A percentile compares a stretch with the other conserved stretches of the same genome.
Conservation (phyloP, 2,329 filamentous ascomycete genomes). For the Botrytis deweyae region DNA sequence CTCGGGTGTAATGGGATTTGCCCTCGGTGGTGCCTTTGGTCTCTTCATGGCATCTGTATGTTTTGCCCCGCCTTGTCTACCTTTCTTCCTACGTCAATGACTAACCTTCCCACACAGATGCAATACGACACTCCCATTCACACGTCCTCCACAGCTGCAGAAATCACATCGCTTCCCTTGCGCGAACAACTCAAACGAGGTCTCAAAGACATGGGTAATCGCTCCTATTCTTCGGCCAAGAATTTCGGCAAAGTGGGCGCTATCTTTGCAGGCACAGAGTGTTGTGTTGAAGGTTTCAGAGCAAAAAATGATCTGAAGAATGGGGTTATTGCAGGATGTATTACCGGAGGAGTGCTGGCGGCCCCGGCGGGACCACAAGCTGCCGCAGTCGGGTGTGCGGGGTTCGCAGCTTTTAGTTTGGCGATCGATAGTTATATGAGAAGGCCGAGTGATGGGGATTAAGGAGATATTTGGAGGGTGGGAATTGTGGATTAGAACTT, state of each 20-base stretch:
- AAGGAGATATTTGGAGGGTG: background rate
- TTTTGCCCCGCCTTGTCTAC: constrained; percentile 28
- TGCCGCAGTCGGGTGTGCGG: constrained; percentile 80
- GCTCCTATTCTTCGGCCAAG: constrained; percentile 80
- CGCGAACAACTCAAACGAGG: constrained; percentile 80
- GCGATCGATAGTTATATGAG: constrained; percentile 93
- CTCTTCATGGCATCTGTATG: constrained; percentile 96
- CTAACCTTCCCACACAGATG: constrained; percentile 62
- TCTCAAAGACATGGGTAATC: constrained; percentile 91
- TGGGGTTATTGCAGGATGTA: constrained; percentile 81
- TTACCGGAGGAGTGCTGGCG: constrained; percentile 87
- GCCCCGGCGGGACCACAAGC: constrained; percentile 87
- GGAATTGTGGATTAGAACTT: background rate
- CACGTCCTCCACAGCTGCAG: constrained; percentile 42
- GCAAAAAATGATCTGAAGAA: constrained; percentile 94
- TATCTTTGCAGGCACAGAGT: constrained; percentile 90
- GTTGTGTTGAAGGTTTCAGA: constrained; percentile 86
- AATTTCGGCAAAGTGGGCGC: constrained; percentile 95
- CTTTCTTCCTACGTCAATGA: constrained; percentile 1
- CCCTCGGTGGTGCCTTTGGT: constrained; percentile 88
- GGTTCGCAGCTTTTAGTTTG: constrained; percentile 89
- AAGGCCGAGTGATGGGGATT: constrained; percentile 63
- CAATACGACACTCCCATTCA: constrained; percentile 89
- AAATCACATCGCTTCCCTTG: constrained; percentile 67
- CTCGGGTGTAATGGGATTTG: constrained; percentile 91